Base-by-base conservation (phyloP, 129 eudicot genomes). In the Escallonia rubra region DNA sequence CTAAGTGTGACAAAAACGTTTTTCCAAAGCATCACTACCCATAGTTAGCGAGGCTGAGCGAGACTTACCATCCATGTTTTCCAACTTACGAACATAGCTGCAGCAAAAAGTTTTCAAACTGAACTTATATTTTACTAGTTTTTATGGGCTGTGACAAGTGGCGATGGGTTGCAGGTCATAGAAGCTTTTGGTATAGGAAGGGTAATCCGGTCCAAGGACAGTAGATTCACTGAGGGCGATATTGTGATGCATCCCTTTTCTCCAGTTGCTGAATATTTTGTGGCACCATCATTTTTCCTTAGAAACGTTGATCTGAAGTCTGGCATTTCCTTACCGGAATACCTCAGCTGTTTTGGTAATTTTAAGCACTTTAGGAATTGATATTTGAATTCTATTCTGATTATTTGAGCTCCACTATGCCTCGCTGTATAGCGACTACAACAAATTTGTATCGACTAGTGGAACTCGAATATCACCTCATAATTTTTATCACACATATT, bases 311-410 rank as follows among this genome's bases (percentile, higher is more conserved):
- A 76, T 73, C 76, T 67, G 40, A 61, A 66, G 12, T 38, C 74
- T 57, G 70, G 44, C 43, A 73, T 81, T 46, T 10, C 69, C 10
- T 63, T 78, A 44, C 79, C 76, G 6, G 57, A 76, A 12, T 69
- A 81, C 50, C 63, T 81, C 10, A 69, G 62, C 39, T 53, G 46
- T 61, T 74, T 81, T 38, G 86, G 86, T 81, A 81, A 7, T 54
- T 51, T 7, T 14, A 3, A 57, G 4, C n/a, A 3, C 34, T 23
- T 23, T 23, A 1, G 34, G 34, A 1, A 41, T 48, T 49, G 23
- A 2, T 49, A 14, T 66, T 4, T 38, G 12, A 15, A 59, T 2
- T 59, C 4, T 4, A 12, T 42, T 39, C 14, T 15, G 10, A 48
- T 55, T 23, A 23, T 23, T 23, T 23, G 34, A 23, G 34, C 34